Evolutionary conservation across 257 asterid genomes (phyloP), one percentile per base, ranked within the genome.

Genomic region (Parsonsia alboflavescens): DNA sequence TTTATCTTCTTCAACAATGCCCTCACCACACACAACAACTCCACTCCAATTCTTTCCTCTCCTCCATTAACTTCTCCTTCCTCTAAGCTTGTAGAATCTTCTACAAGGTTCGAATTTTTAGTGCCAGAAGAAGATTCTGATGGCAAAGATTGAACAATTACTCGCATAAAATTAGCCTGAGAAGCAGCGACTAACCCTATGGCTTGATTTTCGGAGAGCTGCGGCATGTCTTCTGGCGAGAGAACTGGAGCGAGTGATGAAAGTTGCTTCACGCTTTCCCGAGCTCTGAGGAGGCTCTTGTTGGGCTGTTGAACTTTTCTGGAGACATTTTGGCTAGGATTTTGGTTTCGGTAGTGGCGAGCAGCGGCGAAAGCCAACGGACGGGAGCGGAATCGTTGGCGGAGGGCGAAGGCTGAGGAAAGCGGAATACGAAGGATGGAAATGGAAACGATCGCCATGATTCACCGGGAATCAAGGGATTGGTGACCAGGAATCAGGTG

Each of bases 81-180:
- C 5, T 16, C 59, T 8, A 16, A n/a, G 15, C 49, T 45, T 46
- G 22, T 13, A 49, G 65, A 75, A 48, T 8, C 79, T 53, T 26
- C 76, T 16, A n/a, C 4, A 12, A 24, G 17, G n/a, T 33, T 45
- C 44, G 22, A 15, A 15, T 36, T 54, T 50, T 26, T 30, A 70
- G 63, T 50, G 50, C 62, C 64, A 69, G 73, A 45, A 7, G 75
- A 59, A 65, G 22, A 59, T 78, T 78, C 77, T 4, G 77, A 49
- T 62, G 86, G 85, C 64, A 81, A 54, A 6, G 87, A 83, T 75
- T 86, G 85, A 52, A 94, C 93, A 17, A 92, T 86, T 1, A 94
- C 99, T 65, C 98, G 97, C 99, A 92, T 94, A 80, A 94, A 92
- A 85, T 94, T 94, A 46, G 99, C 99, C 58, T 94, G 99, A 45